Conservation (phyloP, 306 rosid species). For the Vigna reflexopilosa region DNA sequence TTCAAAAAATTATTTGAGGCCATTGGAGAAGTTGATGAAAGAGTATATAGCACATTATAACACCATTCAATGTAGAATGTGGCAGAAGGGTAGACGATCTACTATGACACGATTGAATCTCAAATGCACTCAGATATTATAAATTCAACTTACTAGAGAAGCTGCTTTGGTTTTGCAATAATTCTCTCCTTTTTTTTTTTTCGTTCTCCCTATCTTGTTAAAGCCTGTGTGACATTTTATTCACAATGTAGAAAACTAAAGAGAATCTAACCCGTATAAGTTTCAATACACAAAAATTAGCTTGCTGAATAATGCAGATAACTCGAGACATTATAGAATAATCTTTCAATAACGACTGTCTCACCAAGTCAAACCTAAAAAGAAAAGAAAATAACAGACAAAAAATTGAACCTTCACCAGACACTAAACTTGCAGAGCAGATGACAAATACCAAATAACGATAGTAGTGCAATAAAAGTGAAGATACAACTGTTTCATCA, state of each 20-base stretch:
- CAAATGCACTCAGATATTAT: not conserved
- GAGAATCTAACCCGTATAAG: not conserved
- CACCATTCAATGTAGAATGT: conserved; percentile 9
- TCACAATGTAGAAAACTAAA: not conserved
- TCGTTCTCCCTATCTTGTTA: not conserved
- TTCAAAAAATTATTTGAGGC: conserved; percentile 20
- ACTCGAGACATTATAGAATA: not conserved
- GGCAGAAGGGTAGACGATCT: not conserved
- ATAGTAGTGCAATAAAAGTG: not conserved
- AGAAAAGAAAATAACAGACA: not conserved
- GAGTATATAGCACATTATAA: conserved; percentile 40
- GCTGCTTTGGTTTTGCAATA: conserved; percentile 9
- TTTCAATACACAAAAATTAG: conserved; percentile 7
- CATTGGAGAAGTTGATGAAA: conserved; percentile 20
- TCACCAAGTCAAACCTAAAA: conserved; percentile 41
- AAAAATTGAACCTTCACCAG: conserved; percentile 29
- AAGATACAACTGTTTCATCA: conserved; percentile 42
- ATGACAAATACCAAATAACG: not conserved
- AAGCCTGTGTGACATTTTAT: conserved; percentile 2
- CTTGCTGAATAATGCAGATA: not conserved
- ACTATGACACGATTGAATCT: not conserved
- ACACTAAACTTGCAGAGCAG: conserved; percentile 23
- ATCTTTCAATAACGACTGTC: conserved; percentile 35
- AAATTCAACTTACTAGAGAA: not conserved
- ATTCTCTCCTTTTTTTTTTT: not conserved